Evolutionary conservation across 1,284 basidiomycete genomes (phyloP), one percentile per base, ranked within the genome.

Genomic region (Cryptococcus deneoformans): DNA sequence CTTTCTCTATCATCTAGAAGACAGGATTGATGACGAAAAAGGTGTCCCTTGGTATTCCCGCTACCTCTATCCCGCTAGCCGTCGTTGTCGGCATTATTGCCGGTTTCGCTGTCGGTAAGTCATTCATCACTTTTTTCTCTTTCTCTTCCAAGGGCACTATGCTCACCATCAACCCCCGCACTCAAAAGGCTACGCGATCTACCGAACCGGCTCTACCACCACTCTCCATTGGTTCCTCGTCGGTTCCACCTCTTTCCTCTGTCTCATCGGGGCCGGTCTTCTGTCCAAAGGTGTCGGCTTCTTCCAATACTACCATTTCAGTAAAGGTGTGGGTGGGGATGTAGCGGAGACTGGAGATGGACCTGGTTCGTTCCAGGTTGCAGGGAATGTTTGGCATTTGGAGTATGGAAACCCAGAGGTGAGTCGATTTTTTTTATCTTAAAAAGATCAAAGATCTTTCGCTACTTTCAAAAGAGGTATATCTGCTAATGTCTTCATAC

Each of bases 241-340:
- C 72, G 81, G 85, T 59, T 95, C 93, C 82, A 94, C 93, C 54
- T 89, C 89, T 80, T 80, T 96, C 67, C 79, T 96, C 52, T 84
- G 95, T 64, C 85, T 96, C 69, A 92, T 96, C 76, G 92, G 93
- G 43, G 87, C 92, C 0, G 93, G 92, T 14, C 83, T 96, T 46
- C 90, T 93, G 79, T 87, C 86, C 63, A 88, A 85, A 75, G 81
- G 86, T 5, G 80, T 78, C 50, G 75, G 85, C 62, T 79, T 83
- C 50, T 90, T 92, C 78, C 79, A 94, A 73, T 77, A 80, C 64
- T 81, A 92, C 72, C 54, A 56, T 42, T 78, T 78, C 50, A 68
- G 71, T 34, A 45, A 57, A 36, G 72, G 81, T 39, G 85, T 94
- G 48, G 91, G 92, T 14, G 80, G 80, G 0, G 85, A 90, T 61